Evolutionary conservation across 192 early-diverging fungal species (phyloP), one percentile per base, ranked within the genome.

Genomic region (Umbelopsis sp.): DNA sequence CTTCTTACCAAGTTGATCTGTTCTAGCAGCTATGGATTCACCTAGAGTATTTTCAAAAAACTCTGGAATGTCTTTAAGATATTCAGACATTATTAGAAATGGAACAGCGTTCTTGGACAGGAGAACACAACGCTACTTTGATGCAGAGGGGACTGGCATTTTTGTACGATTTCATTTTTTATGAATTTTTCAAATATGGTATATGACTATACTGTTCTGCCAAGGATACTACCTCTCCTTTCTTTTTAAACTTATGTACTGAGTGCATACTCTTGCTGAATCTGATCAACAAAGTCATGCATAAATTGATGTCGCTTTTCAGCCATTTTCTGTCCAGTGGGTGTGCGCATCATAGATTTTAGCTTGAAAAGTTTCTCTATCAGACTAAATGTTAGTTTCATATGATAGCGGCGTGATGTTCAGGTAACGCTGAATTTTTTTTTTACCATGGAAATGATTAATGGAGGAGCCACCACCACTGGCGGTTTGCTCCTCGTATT

Each of bases 21-120:
- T 96, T 69, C 97, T 85, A 1, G 94, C 87, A 22, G 78, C 78
- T 13, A 99, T 78, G 41, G 91, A 91, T 78, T 99, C 97, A 71
- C 91, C 95, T 61, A 96, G 77, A 52, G 94, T 92, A 27, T 84
- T 92, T 71, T 99, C 97, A 78, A 99, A 97, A 76, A 98, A 94
- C 86, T 99, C 97, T 47, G 97, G 94, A 49, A 98, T 91, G 83
- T 92, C 92, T 74, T 87, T 87, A 41, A 94, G 74, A 41, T 87
- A 88, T 71, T 94, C 91, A 74, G 73, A 70, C 76, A 80, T 80
- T 55, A 41, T 75, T 52, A 35, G 8, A 46, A 64, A n/a, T 15
- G 16, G 41, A n/a, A 66, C 41, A 52, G 66, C 46, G 66, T 49
- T 68, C 37, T 15, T 27, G 44, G 30, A 49, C 25, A 52, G 48